These are phyloP conservation scores for Buxus sempervirens DNA, from an alignment of 164 flowering plant species.

Conservation along the genomic window DNA sequence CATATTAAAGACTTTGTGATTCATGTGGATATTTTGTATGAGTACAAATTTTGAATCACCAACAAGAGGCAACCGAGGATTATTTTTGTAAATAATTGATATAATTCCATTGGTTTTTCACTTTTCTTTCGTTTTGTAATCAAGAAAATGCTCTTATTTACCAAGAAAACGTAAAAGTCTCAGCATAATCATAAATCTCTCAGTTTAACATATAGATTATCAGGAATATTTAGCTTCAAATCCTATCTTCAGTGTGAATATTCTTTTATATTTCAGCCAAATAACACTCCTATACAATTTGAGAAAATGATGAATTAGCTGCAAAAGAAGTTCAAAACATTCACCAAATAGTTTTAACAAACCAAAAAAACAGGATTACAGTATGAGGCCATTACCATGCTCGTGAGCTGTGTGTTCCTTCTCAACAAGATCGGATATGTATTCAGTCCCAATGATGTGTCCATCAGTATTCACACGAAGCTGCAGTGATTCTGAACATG, in stretches of 20 bases:
- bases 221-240: too few species aligned
- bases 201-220: too few species aligned
- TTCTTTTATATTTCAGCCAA: background rate
- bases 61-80: too few species aligned
- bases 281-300: background rate
- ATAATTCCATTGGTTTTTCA: too few species aligned
- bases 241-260: background rate
- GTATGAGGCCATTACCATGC: conserved; percentile 48
- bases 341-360: background rate
- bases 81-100: too few species aligned
- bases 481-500: conserved; percentile 43
- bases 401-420: conserved; percentile 66
- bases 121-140: too few species aligned
- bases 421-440: conserved; percentile 89
- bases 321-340: background rate
- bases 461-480: conserved; percentile 78
- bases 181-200: too few species aligned
- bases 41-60: too few species aligned
- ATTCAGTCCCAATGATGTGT: conserved; percentile 85
- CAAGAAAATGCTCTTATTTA: too few species aligned
- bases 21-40: too few species aligned
- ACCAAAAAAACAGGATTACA: background rate
- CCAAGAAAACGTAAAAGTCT: too few species aligned
- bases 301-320: background rate
- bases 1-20: too few species aligned